phyloP scores from a whole-genome alignment of 2,329 filamentous ascomycete species.

The Neonectria ditissima region DNA sequence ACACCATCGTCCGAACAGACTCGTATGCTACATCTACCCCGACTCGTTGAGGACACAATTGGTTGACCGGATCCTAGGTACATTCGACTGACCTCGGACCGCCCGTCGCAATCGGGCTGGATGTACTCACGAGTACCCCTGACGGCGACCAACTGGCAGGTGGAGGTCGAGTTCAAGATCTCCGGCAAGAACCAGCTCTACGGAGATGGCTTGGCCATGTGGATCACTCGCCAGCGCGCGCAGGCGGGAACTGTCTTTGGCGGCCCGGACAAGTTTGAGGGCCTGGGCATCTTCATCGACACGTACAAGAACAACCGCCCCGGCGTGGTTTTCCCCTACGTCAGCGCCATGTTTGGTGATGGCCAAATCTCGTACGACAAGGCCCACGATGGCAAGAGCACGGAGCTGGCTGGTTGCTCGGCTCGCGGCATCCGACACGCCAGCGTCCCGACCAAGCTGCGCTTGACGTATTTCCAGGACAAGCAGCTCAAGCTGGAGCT shows the following conservation, averaged over 20 bases:
- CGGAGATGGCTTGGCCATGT: constrained; percentile 97
- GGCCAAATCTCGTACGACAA: constrained; percentile 92
- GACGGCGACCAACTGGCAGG: constrained; percentile 98
- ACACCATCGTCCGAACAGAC: constrained; percentile 83
- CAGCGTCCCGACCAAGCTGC: constrained; percentile 83
- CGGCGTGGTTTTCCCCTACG: constrained; percentile 93
- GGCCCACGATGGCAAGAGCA: constrained; percentile 91
- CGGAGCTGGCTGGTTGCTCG: constrained; percentile 94
- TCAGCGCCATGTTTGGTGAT: constrained; percentile 98
- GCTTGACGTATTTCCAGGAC: constrained; percentile 96
- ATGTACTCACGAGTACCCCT: constrained; percentile 93
- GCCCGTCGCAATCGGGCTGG: constrained; percentile 91
- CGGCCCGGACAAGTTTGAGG: constrained; percentile 88
- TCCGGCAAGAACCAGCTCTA: constrained; percentile 89
- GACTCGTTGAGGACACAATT: constrained; percentile 25
- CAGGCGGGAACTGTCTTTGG: constrained; percentile 88
- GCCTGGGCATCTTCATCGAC: constrained; percentile 94
- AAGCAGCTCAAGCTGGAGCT: constrained; percentile 90
- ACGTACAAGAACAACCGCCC: constrained; percentile 99
- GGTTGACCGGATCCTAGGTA: constrained; percentile 68
- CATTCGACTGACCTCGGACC: constrained; percentile 91
- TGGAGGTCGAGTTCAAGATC: constrained; percentile 96
- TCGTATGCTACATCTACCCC: constrained; percentile 61
- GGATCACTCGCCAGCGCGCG: constrained; percentile 94
- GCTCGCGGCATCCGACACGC: constrained; percentile 89